Conservation (phyloP, 192 early-diverging fungal species). For the Podochytrium sp. region DNA sequence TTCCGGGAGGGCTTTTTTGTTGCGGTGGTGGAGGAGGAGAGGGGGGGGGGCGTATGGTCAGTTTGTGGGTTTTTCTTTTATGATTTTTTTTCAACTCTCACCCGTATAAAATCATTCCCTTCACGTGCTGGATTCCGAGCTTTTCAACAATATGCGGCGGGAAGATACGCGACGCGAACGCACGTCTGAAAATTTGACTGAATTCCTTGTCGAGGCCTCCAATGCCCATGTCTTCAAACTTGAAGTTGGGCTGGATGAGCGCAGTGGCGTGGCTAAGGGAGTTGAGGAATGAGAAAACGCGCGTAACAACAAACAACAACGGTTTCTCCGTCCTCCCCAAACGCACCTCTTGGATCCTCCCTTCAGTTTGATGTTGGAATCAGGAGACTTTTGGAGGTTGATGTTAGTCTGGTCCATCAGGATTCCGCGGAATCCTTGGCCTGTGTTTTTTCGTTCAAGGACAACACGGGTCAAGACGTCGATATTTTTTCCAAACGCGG, state of each 20-base stretch:
- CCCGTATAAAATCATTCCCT: slow-evolving; percentile 72
- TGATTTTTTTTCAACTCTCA: background rate
- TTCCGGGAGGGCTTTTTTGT: slow-evolving; percentile 97
- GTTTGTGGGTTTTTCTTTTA: no score
- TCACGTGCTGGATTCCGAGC: slow-evolving; percentile 97
- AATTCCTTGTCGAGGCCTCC: slow-evolving; percentile 97
- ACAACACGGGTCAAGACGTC: background rate
- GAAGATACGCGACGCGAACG: slow-evolving; percentile 96
- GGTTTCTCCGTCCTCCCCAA: slow-evolving; percentile 17
- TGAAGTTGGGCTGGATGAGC: slow-evolving; percentile 92
- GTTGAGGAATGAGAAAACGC: slow-evolving; percentile 51
- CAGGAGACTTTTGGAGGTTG: slow-evolving; percentile 69
- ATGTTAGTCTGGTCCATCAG: slow-evolving; percentile 74
- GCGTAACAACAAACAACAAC: slow-evolving; percentile 29
- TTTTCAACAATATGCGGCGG: slow-evolving; percentile 91
- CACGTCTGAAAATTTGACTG: slow-evolving; percentile 91
- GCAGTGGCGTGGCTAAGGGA: slow-evolving; percentile 40
- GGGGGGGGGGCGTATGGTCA: slow-evolving; percentile 48
- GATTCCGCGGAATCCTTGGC: slow-evolving; percentile 61
- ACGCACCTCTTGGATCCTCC: slow-evolving; percentile 59
- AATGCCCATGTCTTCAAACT: slow-evolving; percentile 97
- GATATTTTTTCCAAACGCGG: background rate
- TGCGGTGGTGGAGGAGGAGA: background rate
- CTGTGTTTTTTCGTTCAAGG: no score
- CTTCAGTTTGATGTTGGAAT: slow-evolving; percentile 77